Evolutionary conservation across 441 rosid genomes (phyloP), one percentile per base, ranked within the genome.

Genomic region (Gossypium trilobum): DNA sequence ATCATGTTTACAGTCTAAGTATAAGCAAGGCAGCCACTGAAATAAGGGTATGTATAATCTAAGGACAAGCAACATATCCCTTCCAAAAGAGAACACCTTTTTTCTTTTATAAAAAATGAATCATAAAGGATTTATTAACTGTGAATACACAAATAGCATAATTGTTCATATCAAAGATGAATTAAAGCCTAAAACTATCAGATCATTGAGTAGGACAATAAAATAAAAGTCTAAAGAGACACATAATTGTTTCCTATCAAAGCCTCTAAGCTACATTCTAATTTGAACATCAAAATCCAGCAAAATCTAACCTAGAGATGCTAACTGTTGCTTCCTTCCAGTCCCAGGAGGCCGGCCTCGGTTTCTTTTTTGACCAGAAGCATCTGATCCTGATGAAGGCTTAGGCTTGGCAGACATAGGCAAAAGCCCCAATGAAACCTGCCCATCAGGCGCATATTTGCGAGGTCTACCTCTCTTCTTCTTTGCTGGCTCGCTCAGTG

Each of bases 391-490:
- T 4, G 91, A 75, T 23, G 87, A 82, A 71, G 86, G 86, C 76
- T 78, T 85, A 17, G 83, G 78, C 73, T 74, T 82, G 22, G 79
- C 80, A 2, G 88, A 83, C 87, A 89, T 74, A 23, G 97, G 87
- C 73, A 93, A 89, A 68, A 93, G 85, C 44, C 97, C 97, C 66
- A 95, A 79, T 19, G 99, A 87, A 68, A 91, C 97, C 81, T 89
- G 79, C 90, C 91, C 77, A 58, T 27, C 39, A 13, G 36, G 63
- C 4, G 39, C 63, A 58, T 58, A 58, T 58, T 58, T 58, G 17
- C 99, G 81, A 31, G 99, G 99, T 78, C 99, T 81, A 71, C 98
- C 99, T 74, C 99, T 84, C 84, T 95, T 95, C 95, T 91, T 95
- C 85, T 90, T 93, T 76, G 80, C 87, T 0, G 93, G 87, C 67